A percentile compares a stretch with the other conserved stretches of the same genome.
Evolutionary conservation across 805 yeast species (phyloP).

Genomic region (Candida silvatica): DNA sequence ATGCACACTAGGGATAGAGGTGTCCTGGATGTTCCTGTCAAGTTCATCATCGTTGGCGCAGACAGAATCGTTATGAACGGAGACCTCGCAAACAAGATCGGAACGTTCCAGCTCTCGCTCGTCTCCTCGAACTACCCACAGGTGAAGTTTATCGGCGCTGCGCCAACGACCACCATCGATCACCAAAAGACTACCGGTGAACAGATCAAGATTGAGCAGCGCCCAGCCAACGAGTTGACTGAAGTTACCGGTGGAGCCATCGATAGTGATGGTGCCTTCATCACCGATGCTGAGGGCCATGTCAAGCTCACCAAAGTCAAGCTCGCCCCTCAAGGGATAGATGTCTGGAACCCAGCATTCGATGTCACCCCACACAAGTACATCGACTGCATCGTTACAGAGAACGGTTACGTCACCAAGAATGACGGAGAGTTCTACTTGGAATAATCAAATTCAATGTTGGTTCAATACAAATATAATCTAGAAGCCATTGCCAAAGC

Average conservation of each 20-base stretch:
- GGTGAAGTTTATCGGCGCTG: slow-evolving; percentile 86
- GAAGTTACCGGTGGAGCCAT: slow-evolving; percentile 63
- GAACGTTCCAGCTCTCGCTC: slow-evolving; percentile 82
- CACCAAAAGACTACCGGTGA: slow-evolving; percentile 56
- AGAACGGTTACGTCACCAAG: slow-evolving; percentile 52
- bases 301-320: slow-evolving; percentile 45
- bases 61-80: slow-evolving; percentile 91
- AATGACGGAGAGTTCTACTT: slow-evolving; percentile 39
- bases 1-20: slow-evolving; percentile 16
- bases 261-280: slow-evolving; percentile 23
- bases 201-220: slow-evolving; percentile 76
- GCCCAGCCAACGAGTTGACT: slow-evolving; percentile 76
- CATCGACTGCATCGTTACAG: slow-evolving; percentile 88
- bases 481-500: slow-evolving; percentile 49
- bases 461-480: slow-evolving; percentile 5
- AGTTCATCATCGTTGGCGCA: slow-evolving; percentile 89
- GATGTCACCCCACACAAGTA: slow-evolving; percentile 82
- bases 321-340: slow-evolving; percentile 76
- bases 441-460: slow-evolving; percentile 5
- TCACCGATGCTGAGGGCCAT: slow-evolving; percentile 13
- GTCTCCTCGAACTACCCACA: slow-evolving; percentile 56
- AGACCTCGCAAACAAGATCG: slow-evolving; percentile 94
- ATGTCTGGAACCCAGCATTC: slow-evolving; percentile 95
- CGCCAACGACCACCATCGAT: slow-evolving; percentile 91
- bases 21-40: slow-evolving; percentile 52